phyloP scores from a whole-genome alignment of 2,329 filamentous ascomycete genomes.

The Waltergamsia citrina region DNA sequence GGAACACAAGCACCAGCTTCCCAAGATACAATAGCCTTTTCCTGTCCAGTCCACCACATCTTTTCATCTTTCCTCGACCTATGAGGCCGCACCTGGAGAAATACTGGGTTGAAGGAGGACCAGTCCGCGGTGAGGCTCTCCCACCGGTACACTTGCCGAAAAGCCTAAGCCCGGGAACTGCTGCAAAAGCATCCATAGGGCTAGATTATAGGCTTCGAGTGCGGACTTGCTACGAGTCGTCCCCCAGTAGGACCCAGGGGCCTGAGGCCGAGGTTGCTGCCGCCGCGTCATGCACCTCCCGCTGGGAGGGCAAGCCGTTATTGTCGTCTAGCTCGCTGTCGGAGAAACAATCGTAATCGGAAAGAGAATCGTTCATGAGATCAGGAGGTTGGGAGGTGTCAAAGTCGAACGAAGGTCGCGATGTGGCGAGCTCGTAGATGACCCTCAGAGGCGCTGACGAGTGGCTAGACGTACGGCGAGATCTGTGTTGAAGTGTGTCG shows the following conservation, averaged over 20 bases:
- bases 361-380: slow-evolving; percentile 17
- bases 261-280: slow-evolving; percentile 19
- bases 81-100: slow-evolving; percentile 7
- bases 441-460: slow-evolving; percentile 23
- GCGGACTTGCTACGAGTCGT: slow-evolving; percentile 31
- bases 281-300: slow-evolving; percentile 18
- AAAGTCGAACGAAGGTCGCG: slow-evolving; percentile 20
- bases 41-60: neutral
- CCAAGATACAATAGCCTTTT: neutral
- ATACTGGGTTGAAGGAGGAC: slow-evolving; percentile 20
- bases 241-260: slow-evolving; percentile 32
- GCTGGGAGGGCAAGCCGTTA: slow-evolving; percentile 17
- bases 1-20: neutral
- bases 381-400: slow-evolving; percentile 26
- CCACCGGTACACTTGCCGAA: slow-evolving; percentile 8
- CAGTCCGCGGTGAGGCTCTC: slow-evolving; percentile 25
- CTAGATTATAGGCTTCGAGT: too few relatives aligned
- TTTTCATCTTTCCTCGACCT: neutral
- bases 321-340: slow-evolving; percentile 24
- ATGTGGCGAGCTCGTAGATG: slow-evolving; percentile 27
- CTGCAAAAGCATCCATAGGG: too few relatives aligned
- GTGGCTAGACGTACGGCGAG: slow-evolving; percentile 6
- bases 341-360: slow-evolving; percentile 26
- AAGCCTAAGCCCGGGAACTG: too few relatives aligned
- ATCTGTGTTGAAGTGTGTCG: neutral